Conservation (phyloP, 2,329 filamentous ascomycete species). For the Periconia macrospinosa region DNA sequence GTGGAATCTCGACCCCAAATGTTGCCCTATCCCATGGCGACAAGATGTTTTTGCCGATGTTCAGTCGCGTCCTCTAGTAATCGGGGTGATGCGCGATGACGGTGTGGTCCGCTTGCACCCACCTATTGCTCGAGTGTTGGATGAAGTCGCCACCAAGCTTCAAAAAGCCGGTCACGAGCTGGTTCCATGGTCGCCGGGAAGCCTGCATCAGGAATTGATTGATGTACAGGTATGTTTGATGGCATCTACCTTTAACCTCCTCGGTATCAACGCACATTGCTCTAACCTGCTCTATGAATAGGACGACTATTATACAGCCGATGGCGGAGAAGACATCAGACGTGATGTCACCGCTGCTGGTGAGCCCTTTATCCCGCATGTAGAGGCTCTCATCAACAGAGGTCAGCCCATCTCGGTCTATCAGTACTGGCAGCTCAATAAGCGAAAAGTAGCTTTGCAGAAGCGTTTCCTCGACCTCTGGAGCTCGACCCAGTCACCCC, state of each 20-base stretch:
- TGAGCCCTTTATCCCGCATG: conserved; percentile 55
- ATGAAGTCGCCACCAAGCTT: conserved; percentile 43
- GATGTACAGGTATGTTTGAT: conserved; percentile 52
- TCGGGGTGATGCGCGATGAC: conserved; percentile 57
- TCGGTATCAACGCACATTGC: background rate
- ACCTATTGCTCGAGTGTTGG: conserved; percentile 52
- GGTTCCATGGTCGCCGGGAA: conserved; percentile 54
- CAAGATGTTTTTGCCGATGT: conserved; percentile 47
- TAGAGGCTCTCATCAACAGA: conserved; percentile 57
- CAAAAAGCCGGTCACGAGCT: conserved; percentile 56
- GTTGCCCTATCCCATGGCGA: conserved; percentile 58
- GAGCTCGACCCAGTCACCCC: conserved; percentile 49
- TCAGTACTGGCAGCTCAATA: conserved; percentile 70
- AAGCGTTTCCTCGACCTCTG: conserved; percentile 63
- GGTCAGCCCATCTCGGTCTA: conserved; percentile 60
- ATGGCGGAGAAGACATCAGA: conserved; percentile 66
- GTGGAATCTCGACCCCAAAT: conserved; percentile 59
- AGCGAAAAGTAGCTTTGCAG: conserved; percentile 56
- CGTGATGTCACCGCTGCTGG: conserved; percentile 57
- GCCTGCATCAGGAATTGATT: conserved; percentile 58
- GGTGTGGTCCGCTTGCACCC: conserved; percentile 59
- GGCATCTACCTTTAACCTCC: background rate
- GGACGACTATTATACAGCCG: conserved; percentile 64
- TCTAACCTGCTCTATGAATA: conserved; percentile 8
- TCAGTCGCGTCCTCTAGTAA: conserved; percentile 49